phyloP scores from a whole-genome alignment of 140 eudicot species.

The Ambrosia hybrid region DNA sequence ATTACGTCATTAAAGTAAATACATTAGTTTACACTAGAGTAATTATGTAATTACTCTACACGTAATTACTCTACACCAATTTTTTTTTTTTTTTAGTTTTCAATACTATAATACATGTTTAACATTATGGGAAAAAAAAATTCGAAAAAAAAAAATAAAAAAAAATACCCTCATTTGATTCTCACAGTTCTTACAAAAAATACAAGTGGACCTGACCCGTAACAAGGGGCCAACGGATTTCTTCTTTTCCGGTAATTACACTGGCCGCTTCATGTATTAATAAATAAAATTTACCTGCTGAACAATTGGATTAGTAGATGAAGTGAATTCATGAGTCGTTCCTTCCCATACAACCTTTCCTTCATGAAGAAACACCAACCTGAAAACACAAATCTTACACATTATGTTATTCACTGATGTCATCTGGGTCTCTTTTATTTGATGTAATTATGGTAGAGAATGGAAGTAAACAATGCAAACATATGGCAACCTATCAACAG shows the following conservation, averaged over 20 bases:
- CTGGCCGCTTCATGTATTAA: background rate
- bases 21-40: too few species aligned
- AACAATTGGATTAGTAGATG: slow-evolving; percentile 87
- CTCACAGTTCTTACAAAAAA: background rate
- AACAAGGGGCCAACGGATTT: slow-evolving; percentile 6
- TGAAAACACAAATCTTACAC: slow-evolving; percentile 13
- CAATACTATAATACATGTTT: too few species aligned
- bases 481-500: slow-evolving; percentile 83
- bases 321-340: slow-evolving; percentile 86
- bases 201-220: background rate
- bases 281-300: slow-evolving; percentile 60
- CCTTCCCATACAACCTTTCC: slow-evolving; percentile 99
- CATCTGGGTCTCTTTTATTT: slow-evolving; percentile 7
- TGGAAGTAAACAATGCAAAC: slow-evolving; percentile 1
- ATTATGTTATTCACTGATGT: background rate
- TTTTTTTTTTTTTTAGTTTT: too few species aligned
- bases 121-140: too few species aligned
- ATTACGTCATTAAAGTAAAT: too few species aligned
- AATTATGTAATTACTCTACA: too few species aligned
- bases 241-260: background rate
- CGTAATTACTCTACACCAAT: too few species aligned
- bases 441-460: background rate
- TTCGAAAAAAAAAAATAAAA: too few species aligned
- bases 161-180: too few species aligned
- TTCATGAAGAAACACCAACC: slow-evolving; percentile 88